A percentile compares a stretch with the other conserved stretches of the same genome.
Evolutionary conservation across 2,329 filamentous ascomycete genomes (phyloP).

Genomic region (Ceratocystis colombiana): DNA sequence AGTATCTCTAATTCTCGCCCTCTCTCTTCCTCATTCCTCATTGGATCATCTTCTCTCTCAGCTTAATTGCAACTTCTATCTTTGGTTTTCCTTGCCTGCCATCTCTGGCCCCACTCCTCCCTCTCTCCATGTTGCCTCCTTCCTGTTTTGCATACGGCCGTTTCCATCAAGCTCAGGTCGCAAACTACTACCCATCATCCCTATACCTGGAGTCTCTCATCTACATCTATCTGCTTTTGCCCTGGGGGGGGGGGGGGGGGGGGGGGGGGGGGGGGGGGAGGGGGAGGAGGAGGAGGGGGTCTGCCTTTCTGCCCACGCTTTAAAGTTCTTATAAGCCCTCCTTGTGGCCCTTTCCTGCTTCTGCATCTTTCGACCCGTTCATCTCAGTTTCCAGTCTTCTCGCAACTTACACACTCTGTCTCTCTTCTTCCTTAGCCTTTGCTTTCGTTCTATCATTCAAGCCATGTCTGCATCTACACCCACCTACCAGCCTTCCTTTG

Average conservation of each 20-base stretch:
- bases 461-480: conserved; percentile 8
- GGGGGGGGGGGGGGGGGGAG: not conserved
- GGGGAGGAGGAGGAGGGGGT: not conserved
- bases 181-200: not conserved
- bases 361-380: not conserved
- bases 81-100: conserved; percentile 1
- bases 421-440: not conserved
- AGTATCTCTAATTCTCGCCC: not conserved
- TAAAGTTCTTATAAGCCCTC: not conserved
- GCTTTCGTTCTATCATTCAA: not conserved
- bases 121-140: conserved; percentile 1
- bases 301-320: not conserved
- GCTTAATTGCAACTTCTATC: conserved; percentile 1
- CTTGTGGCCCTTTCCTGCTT: not conserved
- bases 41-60: not conserved
- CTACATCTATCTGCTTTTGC: not conserved
- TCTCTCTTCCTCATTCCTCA: not conserved
- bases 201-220: not conserved
- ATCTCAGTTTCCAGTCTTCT: not conserved
- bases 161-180: not conserved
- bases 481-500: conserved; percentile 2
- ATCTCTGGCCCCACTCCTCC: not conserved
- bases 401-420: not conserved
- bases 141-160: not conserved
- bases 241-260: too few relatives aligned